Conservation (phyloP, 805 yeast species). For the Myxozyma sirexii region DNA sequence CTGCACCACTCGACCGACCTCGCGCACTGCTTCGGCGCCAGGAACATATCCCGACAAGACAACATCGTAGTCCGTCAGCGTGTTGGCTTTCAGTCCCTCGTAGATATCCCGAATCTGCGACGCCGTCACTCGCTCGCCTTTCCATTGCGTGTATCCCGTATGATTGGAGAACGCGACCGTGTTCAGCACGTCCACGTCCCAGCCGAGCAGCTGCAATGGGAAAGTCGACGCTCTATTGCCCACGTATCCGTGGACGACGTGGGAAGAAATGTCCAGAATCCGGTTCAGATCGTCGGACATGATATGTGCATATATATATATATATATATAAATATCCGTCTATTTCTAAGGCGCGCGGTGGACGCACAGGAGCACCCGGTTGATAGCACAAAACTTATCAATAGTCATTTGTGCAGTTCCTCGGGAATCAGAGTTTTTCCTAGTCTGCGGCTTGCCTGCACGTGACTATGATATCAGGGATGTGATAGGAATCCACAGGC, state of each 20-base stretch:
- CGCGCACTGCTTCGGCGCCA: conserved; percentile 55
- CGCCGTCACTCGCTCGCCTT: conserved; percentile 57
- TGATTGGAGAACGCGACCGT: conserved; percentile 90
- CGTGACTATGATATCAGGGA: too few relatives aligned
- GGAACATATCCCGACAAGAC: conserved; percentile 83
- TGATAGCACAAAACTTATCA: too few relatives aligned
- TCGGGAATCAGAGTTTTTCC: too few relatives aligned
- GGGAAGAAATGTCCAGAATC: conserved; percentile 72
- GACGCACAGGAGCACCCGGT: too few relatives aligned
- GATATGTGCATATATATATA: too few relatives aligned
- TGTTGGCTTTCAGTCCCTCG: conserved; percentile 57
- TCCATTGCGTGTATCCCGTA: conserved; percentile 57
- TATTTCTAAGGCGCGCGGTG: too few relatives aligned
- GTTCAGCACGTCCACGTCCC: conserved; percentile 91
- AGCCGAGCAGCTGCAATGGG: conserved; percentile 81
- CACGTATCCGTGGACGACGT: conserved; percentile 94
- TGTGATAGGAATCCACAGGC: too few relatives aligned
- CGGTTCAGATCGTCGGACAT: conserved; percentile 31
- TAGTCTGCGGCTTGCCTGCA: too few relatives aligned
- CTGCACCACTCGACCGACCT: conserved; percentile 51
- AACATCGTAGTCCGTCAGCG: conserved; percentile 56
- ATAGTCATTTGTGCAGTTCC: too few relatives aligned
- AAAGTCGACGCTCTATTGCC: conserved; percentile 91
- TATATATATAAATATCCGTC: too few relatives aligned
- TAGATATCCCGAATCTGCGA: conserved; percentile 53